Conservation (phyloP, 139 green algal species). For the Volvox reticuliferus region DNA sequence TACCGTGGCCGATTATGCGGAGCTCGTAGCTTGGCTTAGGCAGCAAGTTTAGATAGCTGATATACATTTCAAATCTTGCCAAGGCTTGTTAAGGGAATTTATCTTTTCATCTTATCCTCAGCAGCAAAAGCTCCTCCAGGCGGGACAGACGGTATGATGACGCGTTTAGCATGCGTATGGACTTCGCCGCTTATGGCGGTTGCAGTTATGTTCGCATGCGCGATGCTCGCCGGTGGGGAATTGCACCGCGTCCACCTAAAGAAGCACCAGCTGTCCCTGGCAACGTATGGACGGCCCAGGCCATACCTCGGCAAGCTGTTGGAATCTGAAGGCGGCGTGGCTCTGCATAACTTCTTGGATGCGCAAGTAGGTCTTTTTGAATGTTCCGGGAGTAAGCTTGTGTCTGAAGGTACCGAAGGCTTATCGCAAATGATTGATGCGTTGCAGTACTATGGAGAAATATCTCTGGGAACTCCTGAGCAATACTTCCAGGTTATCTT, state of each 20-base stretch:
- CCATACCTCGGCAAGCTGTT: constrained; percentile 1
- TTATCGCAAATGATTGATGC: not conserved
- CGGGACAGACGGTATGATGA: not conserved
- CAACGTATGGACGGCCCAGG: not conserved
- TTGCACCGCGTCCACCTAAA: constrained; percentile 9
- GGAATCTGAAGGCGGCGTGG: constrained; percentile 49
- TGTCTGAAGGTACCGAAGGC: not conserved
- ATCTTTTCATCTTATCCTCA: too few species aligned
- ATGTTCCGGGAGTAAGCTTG: not conserved
- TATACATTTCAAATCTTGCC: too few species aligned
- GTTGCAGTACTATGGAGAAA: constrained; percentile 95
- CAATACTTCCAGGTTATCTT: constrained; percentile 97
- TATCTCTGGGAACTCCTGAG: constrained; percentile 90
- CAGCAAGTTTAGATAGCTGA: too few species aligned
- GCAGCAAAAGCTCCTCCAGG: too few species aligned
- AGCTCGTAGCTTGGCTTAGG: too few species aligned
- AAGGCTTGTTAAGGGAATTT: too few species aligned
- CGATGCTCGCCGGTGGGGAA: not conserved
- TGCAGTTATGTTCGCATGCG: not conserved
- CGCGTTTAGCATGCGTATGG: not conserved
- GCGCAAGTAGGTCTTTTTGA: constrained; percentile 63
- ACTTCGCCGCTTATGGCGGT: not conserved
- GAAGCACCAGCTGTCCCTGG: not conserved
- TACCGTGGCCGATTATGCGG: too few species aligned
- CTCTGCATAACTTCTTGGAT: constrained; percentile 79